A percentile compares a stretch with the other conserved stretches of the same genome.
Conservation (phyloP, 192 early-diverging fungal species). For the Backusella tuberculispora region DNA sequence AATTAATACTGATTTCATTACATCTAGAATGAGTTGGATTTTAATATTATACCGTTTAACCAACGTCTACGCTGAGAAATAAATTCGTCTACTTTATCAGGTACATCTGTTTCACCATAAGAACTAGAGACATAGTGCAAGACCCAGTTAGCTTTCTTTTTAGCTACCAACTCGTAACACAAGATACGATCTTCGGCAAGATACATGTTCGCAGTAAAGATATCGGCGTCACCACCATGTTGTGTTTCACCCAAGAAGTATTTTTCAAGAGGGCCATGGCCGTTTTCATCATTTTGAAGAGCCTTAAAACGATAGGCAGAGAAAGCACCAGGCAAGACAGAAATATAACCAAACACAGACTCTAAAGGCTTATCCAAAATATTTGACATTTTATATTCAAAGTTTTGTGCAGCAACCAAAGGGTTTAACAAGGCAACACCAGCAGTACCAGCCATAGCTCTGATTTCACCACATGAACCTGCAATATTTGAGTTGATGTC, state of each 20-base stretch:
- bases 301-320: conserved; percentile 79
- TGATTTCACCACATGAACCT: conserved; percentile 87
- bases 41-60: conserved; percentile 66
- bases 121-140: conserved; percentile 74
- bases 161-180: conserved; percentile 80
- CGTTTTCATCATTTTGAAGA: conserved; percentile 60
- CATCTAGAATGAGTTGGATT: not conserved
- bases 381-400: conserved; percentile 82
- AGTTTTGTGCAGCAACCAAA: conserved; percentile 82
- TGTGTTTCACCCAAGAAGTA: conserved; percentile 81
- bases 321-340: conserved; percentile 84
- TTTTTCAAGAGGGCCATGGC: conserved; percentile 64
- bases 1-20: not conserved
- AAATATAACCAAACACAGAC: conserved; percentile 83
- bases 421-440: conserved; percentile 67
- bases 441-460: conserved; percentile 53
- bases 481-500: conserved; percentile 72
- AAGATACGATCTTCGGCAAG: conserved; percentile 76
- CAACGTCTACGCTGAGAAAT: conserved; percentile 83
- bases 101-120: conserved; percentile 83
- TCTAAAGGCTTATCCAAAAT: conserved; percentile 82
- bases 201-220: conserved; percentile 74
- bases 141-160: conserved; percentile 66
- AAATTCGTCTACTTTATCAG: conserved; percentile 64
- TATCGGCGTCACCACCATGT: conserved; percentile 61